Conservation (phyloP, 1,284 basidiomycete genomes). For the Stygiomarasmius scandens region DNA sequence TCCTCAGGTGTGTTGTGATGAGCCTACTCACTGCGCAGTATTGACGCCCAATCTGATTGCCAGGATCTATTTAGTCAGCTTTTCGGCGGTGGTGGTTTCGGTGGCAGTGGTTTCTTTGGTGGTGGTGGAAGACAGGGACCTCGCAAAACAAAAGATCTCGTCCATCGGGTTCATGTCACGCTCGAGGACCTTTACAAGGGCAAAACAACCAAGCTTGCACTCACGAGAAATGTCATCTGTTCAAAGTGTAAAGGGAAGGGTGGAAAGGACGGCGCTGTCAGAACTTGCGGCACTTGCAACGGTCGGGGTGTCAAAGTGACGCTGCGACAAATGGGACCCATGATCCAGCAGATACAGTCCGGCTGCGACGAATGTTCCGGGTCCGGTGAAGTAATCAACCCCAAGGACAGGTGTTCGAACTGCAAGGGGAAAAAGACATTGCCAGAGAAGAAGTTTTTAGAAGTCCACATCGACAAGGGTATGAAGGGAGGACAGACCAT, state of each 20-base stretch:
- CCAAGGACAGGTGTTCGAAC: constrained; percentile 89
- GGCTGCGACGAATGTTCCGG: constrained; percentile 93
- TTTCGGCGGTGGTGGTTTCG: constrained; percentile 77
- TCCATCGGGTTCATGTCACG: constrained; percentile 94
- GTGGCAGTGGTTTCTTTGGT: constrained; percentile 65
- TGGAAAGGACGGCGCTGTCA: constrained; percentile 95
- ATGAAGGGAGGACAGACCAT: constrained; percentile 99
- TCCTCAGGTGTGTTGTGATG: constrained; percentile 65
- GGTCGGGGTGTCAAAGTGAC: constrained; percentile 94
- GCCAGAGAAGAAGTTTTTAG: constrained; percentile 96
- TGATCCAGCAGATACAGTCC: constrained; percentile 99
- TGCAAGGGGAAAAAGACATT: constrained; percentile 97
- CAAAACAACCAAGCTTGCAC: constrained; percentile 96
- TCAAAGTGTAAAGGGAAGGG: constrained; percentile 93
- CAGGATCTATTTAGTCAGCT: constrained; percentile 98
- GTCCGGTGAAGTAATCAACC: constrained; percentile 91
- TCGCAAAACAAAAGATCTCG: constrained; percentile 97
- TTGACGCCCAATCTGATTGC: constrained; percentile 4
- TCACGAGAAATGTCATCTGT: constrained; percentile 96
- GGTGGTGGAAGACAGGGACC: constrained; percentile 72
- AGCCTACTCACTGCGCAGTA: constrained; percentile 25
- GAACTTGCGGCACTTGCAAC: constrained; percentile 77
- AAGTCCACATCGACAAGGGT: constrained; percentile 99
- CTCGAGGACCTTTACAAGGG: constrained; percentile 99
- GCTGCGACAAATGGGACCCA: constrained; percentile 96